phyloP scores from a whole-genome alignment of 805 yeast species.

The Candida ponderosae region DNA sequence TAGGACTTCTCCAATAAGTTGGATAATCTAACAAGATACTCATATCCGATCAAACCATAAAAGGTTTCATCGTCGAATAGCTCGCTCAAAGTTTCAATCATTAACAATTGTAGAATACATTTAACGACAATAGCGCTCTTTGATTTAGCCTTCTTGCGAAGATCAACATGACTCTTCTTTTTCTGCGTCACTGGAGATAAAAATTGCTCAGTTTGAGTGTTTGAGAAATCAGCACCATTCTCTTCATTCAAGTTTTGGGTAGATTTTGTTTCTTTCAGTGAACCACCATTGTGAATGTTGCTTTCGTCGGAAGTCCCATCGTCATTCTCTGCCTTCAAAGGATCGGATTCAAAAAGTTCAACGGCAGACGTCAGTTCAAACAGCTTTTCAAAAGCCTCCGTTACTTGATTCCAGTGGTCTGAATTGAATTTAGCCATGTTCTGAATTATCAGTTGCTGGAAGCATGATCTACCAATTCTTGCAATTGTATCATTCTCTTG shows the following conservation, averaged over 20 bases:
- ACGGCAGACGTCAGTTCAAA: conserved; percentile 81
- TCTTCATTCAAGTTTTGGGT: conserved; percentile 5
- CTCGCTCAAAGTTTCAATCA: conserved; percentile 83
- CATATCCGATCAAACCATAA: conserved; percentile 61
- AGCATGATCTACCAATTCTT: conserved; percentile 85
- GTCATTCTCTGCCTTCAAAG: conserved; percentile 26
- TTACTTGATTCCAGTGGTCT: conserved; percentile 70
- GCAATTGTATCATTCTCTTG: conserved; percentile 97
- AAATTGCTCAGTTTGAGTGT: conserved; percentile 21
- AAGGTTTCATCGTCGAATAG: conserved; percentile 65
- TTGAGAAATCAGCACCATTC: conserved; percentile 18
- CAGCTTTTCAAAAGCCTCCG: conserved; percentile 54
- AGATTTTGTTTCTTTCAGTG: not conserved
- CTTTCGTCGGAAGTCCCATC: conserved; percentile 9
- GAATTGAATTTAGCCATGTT: conserved; percentile 58
- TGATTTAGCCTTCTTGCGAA: conserved; percentile 38
- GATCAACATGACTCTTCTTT: conserved; percentile 26
- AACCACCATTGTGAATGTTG: not conserved
- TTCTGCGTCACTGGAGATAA: conserved; percentile 2
- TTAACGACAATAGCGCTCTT: conserved; percentile 81
- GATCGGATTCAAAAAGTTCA: conserved; percentile 61
- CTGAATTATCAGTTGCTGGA: conserved; percentile 70
- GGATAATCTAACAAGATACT: conserved; percentile 52
- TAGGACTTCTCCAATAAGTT: conserved; percentile 60
- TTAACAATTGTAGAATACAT: conserved; percentile 81